Conservation (phyloP, 805 yeast genomes). For the Candida easanensis region DNA sequence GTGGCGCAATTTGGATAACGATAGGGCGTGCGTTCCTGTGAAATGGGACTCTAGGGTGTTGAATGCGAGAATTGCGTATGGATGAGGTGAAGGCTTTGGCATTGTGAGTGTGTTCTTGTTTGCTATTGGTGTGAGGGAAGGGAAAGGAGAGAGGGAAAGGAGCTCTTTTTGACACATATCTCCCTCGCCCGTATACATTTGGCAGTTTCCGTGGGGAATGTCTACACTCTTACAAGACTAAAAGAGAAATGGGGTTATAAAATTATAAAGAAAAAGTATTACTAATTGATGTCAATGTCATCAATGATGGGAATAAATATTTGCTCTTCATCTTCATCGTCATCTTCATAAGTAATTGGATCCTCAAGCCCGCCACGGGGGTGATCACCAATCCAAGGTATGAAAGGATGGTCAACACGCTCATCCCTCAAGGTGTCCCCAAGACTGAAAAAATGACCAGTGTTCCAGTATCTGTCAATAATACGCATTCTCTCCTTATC, state of each 20-base stretch:
- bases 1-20: neutral
- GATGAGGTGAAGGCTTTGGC: conserved; percentile 1
- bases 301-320: too few species aligned
- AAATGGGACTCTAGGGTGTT: conserved; percentile 5
- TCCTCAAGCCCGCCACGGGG: too few species aligned
- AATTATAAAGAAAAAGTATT: too few species aligned
- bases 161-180: too few species aligned
- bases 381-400: too few species aligned
- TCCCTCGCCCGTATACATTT: too few species aligned
- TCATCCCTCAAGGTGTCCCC: neutral
- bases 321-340: too few species aligned
- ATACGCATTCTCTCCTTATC: neutral
- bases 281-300: too few species aligned
- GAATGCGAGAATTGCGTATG: conserved; percentile 10
- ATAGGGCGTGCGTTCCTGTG: neutral
- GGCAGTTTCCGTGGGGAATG: too few species aligned
- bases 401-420: neutral
- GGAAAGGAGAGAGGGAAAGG: neutral
- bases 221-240: too few species aligned
- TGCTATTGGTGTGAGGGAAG: neutral
- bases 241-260: too few species aligned
- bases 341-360: too few species aligned
- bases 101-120: neutral
- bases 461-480: neutral
- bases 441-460: neutral